Percentiles rank a stretch among this genome's conserved stretches.
Conservation (phyloP, 78 protist genomes). For the Chrysochromulina parva region DNA sequence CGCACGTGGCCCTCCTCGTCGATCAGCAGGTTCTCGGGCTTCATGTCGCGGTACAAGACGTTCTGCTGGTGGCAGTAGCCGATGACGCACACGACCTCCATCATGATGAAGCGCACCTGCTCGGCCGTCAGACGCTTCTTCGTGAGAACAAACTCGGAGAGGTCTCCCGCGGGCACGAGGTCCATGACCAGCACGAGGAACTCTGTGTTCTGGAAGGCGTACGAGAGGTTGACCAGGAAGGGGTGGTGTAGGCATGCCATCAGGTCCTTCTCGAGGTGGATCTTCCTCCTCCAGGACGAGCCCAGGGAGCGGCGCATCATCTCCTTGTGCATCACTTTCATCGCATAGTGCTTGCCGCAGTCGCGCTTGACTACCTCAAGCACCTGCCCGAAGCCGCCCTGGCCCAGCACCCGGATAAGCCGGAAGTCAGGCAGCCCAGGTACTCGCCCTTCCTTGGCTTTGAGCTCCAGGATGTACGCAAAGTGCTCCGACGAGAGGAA, state of each 20-base stretch:
- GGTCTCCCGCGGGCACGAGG: neutral
- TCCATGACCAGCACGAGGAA: constrained; percentile 26
- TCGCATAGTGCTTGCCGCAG: constrained; percentile 22
- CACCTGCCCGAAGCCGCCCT: constrained; percentile 31
- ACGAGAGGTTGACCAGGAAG: constrained; percentile 17
- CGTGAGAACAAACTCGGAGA: constrained; percentile 8
- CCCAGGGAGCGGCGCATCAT: neutral
- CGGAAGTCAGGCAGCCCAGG: neutral
- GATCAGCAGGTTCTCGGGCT: constrained; percentile 20
- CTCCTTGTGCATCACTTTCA: constrained; percentile 30
- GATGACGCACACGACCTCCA: neutral
- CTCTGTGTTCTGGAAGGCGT: constrained; percentile 30
- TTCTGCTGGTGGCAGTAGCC: neutral
- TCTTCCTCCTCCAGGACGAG: constrained; percentile 16
- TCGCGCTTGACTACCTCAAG: constrained; percentile 23
- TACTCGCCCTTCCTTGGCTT: neutral
- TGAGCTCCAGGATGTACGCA: neutral
- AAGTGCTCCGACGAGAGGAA: neutral
- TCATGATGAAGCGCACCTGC: neutral
- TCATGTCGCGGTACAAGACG: constrained; percentile 16
- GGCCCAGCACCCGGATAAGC: constrained; percentile 4
- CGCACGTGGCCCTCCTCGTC: constrained; percentile 29
- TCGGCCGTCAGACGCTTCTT: neutral
- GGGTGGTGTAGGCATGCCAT: neutral
- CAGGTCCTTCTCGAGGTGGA: neutral